A percentile compares a stretch with the other conserved stretches of the same genome.
Conservation (phyloP, 352 stramenopile genomes). For the Pseudoperonospora humuli region DNA sequence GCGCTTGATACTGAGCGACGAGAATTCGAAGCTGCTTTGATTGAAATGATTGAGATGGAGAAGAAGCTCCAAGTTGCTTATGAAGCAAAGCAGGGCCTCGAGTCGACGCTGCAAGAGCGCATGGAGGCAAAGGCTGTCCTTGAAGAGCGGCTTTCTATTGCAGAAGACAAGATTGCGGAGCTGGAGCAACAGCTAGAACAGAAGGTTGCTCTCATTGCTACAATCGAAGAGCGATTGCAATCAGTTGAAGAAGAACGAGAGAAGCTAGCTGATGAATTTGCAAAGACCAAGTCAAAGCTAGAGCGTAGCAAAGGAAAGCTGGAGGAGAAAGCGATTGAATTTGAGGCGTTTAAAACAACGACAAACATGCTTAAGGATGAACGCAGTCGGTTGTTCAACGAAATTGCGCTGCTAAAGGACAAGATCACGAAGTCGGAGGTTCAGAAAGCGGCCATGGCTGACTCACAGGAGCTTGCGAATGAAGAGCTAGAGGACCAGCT, state of each 20-base stretch:
- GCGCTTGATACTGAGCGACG: slow-evolving; percentile 43
- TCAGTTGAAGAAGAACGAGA: slow-evolving; percentile 39
- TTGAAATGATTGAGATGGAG: slow-evolving; percentile 64
- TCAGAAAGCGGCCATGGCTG: slow-evolving; percentile 35
- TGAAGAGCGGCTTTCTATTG: slow-evolving; percentile 36
- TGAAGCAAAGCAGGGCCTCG: slow-evolving; percentile 45
- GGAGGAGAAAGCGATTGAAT: slow-evolving; percentile 60
- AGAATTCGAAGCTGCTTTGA: slow-evolving; percentile 50
- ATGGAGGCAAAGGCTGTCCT: slow-evolving; percentile 37
- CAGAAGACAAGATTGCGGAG: slow-evolving; percentile 41
- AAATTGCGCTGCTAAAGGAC: slow-evolving; percentile 50
- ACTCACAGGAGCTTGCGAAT: slow-evolving; percentile 40
- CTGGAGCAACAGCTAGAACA: slow-evolving; percentile 48
- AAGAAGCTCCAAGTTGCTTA: slow-evolving; percentile 55
- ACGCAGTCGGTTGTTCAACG: slow-evolving; percentile 39
- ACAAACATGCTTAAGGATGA: slow-evolving; percentile 59
- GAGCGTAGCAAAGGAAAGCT: slow-evolving; percentile 37
- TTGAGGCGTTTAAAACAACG: slow-evolving; percentile 49
- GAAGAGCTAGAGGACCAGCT: slow-evolving; percentile 52
- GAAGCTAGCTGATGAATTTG: slow-evolving; percentile 35
- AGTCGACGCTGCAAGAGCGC: slow-evolving; percentile 43
- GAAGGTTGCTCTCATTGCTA: slow-evolving; percentile 42
- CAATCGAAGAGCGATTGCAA: slow-evolving; percentile 43
- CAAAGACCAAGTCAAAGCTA: slow-evolving; percentile 39
- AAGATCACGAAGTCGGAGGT: slow-evolving; percentile 34